Conservation (phyloP, 345 rosid genomes). For the Clausena lansium region DNA sequence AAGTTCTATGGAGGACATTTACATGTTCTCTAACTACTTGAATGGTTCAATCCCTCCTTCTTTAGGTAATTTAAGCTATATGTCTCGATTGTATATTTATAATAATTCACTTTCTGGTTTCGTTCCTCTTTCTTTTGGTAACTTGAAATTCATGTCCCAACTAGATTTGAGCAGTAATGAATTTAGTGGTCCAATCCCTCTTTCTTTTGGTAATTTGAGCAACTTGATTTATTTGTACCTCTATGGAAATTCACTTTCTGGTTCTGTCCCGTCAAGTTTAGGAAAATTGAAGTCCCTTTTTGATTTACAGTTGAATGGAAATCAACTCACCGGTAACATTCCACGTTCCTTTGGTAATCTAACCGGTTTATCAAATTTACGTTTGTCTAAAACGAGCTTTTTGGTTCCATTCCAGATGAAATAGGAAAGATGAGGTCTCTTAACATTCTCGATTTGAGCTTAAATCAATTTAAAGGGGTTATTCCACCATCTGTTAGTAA, state of each 20-base stretch:
- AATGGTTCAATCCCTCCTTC: slow-evolving; percentile 10
- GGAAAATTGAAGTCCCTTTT: slow-evolving; percentile 6
- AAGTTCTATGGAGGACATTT: not conserved
- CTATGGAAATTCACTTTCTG: not conserved
- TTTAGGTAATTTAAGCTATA: not conserved
- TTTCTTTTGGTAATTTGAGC: not conserved
- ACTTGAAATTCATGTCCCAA: not conserved
- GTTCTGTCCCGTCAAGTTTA: slow-evolving; percentile 12
- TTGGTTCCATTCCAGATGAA: slow-evolving; percentile 21
- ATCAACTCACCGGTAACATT: not conserved
- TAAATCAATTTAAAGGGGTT: slow-evolving; percentile 7
- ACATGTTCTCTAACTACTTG: slow-evolving; percentile 6
- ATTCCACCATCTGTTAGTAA: not conserved
- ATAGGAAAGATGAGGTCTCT: slow-evolving; percentile 24
- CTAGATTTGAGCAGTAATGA: not conserved
- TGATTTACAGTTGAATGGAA: not conserved
- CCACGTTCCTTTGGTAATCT: slow-evolving; percentile 5
- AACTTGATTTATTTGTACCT: not conserved
- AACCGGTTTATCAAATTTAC: not conserved
- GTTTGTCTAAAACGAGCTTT: slow-evolving; percentile 3
- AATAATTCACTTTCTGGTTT: not conserved
- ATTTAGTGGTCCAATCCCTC: not conserved
- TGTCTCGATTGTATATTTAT: not conserved
- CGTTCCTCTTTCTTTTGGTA: not conserved
- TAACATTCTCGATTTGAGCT: not conserved